Percentiles rank a stretch among this genome's conserved stretches.
These are phyloP conservation scores for Starmerella floris DNA, from an alignment of 805 yeast genomes.

Conservation along the genomic window DNA sequence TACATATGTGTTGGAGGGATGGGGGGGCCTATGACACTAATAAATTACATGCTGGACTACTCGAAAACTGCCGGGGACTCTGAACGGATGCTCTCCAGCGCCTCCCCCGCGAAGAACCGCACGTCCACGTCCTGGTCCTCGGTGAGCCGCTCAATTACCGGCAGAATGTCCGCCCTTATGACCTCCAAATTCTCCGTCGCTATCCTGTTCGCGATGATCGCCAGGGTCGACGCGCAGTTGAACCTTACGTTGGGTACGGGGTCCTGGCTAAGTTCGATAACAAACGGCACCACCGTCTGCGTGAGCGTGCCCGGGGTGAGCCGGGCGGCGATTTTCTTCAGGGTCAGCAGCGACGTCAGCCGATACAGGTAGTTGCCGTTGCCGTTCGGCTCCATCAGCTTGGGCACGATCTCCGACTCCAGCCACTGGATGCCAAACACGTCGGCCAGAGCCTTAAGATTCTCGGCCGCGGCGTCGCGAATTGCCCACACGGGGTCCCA, in stretches of 20 bases:
- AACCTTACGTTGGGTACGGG: constrained; percentile 90
- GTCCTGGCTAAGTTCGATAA: constrained; percentile 58
- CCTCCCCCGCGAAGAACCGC: constrained; percentile 64
- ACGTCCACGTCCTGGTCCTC: constrained; percentile 81
- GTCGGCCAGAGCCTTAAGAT: constrained; percentile 62
- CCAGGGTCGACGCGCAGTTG: constrained; percentile 80
- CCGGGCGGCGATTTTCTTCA: constrained; percentile 69
- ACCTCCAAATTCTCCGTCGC: constrained; percentile 35
- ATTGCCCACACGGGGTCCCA: constrained; percentile 97
- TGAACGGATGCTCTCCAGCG: constrained; percentile 29
- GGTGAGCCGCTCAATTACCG: constrained; percentile 50
- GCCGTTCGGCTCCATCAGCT: constrained; percentile 49
- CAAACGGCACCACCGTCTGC: constrained; percentile 63
- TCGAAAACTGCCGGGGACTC: not conserved
- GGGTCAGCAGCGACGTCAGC: constrained; percentile 77
- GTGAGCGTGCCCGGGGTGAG: constrained; percentile 45
- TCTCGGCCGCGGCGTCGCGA: constrained; percentile 87
- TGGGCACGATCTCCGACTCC: constrained; percentile 62
- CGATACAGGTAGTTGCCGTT: constrained; percentile 71
- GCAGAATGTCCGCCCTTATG: constrained; percentile 42
- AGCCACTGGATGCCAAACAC: constrained; percentile 95
- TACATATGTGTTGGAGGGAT: too few relatives aligned
- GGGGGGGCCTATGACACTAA: too few relatives aligned
- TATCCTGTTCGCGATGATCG: constrained; percentile 34
- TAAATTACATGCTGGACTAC: too few relatives aligned